Evolutionary conservation across 148 eudicot genomes (phyloP).

Genomic region (Selenicereus undatus): DNA sequence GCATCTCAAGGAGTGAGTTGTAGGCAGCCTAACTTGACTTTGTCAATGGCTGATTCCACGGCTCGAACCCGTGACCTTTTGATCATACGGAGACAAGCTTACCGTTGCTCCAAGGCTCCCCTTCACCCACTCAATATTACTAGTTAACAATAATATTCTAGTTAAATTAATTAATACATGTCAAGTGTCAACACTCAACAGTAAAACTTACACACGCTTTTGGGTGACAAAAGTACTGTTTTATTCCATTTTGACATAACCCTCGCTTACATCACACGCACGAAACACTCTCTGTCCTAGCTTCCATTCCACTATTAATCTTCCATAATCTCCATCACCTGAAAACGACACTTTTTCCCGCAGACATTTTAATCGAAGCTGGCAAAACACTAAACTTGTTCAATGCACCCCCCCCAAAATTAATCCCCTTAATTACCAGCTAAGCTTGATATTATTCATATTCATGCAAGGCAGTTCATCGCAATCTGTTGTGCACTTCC

Average conservation of each 20-base stretch:
- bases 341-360: neutral
- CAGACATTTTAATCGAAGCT: neutral
- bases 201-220: neutral
- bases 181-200: neutral
- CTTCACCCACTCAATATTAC: neutral
- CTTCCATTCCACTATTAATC: neutral
- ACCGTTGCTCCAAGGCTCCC: no score
- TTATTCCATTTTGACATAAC: neutral
- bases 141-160: neutral
- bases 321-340: neutral
- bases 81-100: no score
- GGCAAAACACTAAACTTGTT: neutral
- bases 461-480: constrained; percentile 15
- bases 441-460: neutral
- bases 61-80: no score
- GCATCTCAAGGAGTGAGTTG: no score
- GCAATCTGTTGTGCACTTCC: constrained; percentile 18
- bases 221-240: constrained; percentile 5
- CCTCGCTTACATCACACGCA: neutral
- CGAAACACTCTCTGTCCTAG: neutral
- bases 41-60: no score
- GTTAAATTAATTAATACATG: neutral
- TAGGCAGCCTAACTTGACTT: no score
- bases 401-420: neutral
- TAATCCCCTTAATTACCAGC: constrained; percentile 1